A percentile compares a stretch with the other conserved stretches of the same genome.
Conservation (phyloP, 768 basidiomycete genomes). For the Crucibulum laeve region DNA sequence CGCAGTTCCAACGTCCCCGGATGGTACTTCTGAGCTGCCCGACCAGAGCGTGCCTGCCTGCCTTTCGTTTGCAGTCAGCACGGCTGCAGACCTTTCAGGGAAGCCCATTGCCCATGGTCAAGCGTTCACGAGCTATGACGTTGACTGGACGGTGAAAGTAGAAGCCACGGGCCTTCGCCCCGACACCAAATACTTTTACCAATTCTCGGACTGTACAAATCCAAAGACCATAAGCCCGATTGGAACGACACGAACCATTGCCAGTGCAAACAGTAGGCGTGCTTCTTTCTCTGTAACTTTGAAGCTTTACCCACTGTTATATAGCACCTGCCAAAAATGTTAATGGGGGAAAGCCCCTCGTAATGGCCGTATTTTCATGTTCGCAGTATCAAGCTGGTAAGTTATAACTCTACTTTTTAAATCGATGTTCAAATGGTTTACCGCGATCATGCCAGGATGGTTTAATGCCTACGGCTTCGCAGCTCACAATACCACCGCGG, state of each 20-base stretch:
- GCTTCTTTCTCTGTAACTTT: neutral
- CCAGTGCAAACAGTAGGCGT: slow-evolving; percentile 38
- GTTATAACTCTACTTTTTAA: slow-evolving; percentile 4
- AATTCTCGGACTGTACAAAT: slow-evolving; percentile 52
- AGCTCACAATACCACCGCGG: slow-evolving; percentile 45
- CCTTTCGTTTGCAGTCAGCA: slow-evolving; percentile 40
- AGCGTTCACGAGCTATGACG: slow-evolving; percentile 53
- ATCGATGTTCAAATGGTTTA: neutral
- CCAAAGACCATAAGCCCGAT: slow-evolving; percentile 36
- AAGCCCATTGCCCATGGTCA: slow-evolving; percentile 36
- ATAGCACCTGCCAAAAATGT: slow-evolving; percentile 41
- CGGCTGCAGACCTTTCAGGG: slow-evolving; percentile 27
- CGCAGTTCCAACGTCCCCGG: slow-evolving; percentile 31
- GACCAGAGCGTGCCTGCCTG: slow-evolving; percentile 50
- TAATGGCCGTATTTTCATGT: slow-evolving; percentile 57
- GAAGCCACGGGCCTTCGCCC: slow-evolving; percentile 46
- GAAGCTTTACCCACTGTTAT: neutral
- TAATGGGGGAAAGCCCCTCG: slow-evolving; percentile 48
- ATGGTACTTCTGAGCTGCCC: slow-evolving; percentile 23
- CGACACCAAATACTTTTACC: slow-evolving; percentile 52
- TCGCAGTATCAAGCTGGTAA: slow-evolving; percentile 48
- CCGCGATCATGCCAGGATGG: slow-evolving; percentile 29
- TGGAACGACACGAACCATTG: slow-evolving; percentile 48
- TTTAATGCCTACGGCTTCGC: slow-evolving; percentile 61
- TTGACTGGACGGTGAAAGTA: slow-evolving; percentile 58